Percentiles rank a stretch among this genome's conserved stretches.
phyloP scores from a whole-genome alignment of 495 filamentous ascomycete genomes.

The Aspergillus heteromorphus region DNA sequence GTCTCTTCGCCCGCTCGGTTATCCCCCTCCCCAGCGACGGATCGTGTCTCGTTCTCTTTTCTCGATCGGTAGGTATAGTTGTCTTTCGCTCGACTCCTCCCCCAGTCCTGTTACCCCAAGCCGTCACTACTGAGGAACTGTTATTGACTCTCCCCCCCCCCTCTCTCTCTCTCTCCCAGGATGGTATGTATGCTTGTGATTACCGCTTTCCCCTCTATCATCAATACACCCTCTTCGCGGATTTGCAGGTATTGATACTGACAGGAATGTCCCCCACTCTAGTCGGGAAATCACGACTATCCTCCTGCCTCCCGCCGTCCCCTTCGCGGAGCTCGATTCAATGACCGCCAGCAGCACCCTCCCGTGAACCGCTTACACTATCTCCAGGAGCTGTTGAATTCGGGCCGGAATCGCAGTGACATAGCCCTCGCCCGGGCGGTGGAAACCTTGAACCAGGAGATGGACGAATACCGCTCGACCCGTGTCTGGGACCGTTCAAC shows the following conservation, averaged over 20 bases:
- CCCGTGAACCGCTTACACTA: slow-evolving; percentile 25
- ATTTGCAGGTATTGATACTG: slow-evolving; percentile 18
- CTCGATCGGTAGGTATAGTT: neutral
- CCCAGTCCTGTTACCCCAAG: slow-evolving; percentile 4
- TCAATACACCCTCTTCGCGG: neutral
- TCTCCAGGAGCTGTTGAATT: slow-evolving; percentile 36
- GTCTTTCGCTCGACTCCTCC: slow-evolving; percentile 1
- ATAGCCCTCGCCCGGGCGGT: slow-evolving; percentile 30
- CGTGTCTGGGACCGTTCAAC: slow-evolving; percentile 16
- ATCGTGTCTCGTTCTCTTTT: neutral
- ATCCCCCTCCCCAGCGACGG: no score
- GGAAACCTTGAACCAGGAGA: slow-evolving; percentile 35
- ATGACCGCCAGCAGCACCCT: neutral
- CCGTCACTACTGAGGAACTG: slow-evolving; percentile 4
- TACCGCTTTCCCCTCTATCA: neutral
- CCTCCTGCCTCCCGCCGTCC: slow-evolving; percentile 45
- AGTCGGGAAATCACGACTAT: slow-evolving; percentile 59
- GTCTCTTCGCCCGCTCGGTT: neutral
- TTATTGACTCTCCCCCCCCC: no score
- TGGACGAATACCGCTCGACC: slow-evolving; percentile 26
- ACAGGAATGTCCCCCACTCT: slow-evolving; percentile 11
- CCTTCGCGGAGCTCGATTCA: slow-evolving; percentile 13
- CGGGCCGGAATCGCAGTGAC: slow-evolving; percentile 34
- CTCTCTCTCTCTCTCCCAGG: slow-evolving; percentile 1
- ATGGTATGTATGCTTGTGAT: slow-evolving; percentile 20